Evolutionary conservation across 352 stramenopile genomes (phyloP).

Genomic region (Phytopythium cucurbitacearum): DNA sequence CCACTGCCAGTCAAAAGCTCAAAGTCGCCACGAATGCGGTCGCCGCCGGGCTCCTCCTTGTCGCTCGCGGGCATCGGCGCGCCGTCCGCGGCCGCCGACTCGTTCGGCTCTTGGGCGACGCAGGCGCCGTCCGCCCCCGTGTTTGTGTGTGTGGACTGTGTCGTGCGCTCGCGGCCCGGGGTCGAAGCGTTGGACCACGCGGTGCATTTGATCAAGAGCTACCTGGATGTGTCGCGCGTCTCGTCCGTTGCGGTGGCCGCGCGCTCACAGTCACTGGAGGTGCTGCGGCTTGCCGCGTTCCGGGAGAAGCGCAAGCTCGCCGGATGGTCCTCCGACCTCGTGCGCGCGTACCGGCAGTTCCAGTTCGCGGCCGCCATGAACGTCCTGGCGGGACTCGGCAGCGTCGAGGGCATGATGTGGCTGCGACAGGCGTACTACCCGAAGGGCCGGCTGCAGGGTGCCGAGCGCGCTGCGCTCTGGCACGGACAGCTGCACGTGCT

Average conservation of each 20-base stretch:
- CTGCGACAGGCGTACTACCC: slow-evolving; percentile 22
- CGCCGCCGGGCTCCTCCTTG: too few species aligned
- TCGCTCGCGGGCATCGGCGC: too few species aligned
- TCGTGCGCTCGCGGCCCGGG: slow-evolving; percentile 9
- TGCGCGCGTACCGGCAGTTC: slow-evolving; percentile 27
- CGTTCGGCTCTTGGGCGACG: not conserved
- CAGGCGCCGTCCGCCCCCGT: slow-evolving; percentile 1
- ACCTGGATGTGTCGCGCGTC: slow-evolving; percentile 28
- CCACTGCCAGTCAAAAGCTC: too few species aligned
- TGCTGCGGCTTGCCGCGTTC: slow-evolving; percentile 21
- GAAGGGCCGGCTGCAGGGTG: slow-evolving; percentile 32
- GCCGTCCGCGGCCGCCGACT: too few species aligned
- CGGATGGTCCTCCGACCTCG: slow-evolving; percentile 31
- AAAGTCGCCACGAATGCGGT: too few species aligned
- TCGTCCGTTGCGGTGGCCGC: slow-evolving; percentile 23
- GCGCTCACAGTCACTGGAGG: slow-evolving; percentile 9
- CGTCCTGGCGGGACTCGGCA: slow-evolving; percentile 15
- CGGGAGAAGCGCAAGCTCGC: slow-evolving; percentile 24
- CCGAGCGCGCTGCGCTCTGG: slow-evolving; percentile 27
- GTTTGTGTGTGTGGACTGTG: slow-evolving; percentile 28
- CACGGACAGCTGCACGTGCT: slow-evolving; percentile 31
- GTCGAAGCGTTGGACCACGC: slow-evolving; percentile 28
- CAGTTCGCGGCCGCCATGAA: slow-evolving; percentile 33
- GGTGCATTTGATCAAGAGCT: slow-evolving; percentile 13
- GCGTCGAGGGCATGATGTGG: slow-evolving; percentile 21